Evolutionary conservation across 495 filamentous ascomycete genomes (phyloP).

Genomic region (Trichoderma reesei): DNA sequence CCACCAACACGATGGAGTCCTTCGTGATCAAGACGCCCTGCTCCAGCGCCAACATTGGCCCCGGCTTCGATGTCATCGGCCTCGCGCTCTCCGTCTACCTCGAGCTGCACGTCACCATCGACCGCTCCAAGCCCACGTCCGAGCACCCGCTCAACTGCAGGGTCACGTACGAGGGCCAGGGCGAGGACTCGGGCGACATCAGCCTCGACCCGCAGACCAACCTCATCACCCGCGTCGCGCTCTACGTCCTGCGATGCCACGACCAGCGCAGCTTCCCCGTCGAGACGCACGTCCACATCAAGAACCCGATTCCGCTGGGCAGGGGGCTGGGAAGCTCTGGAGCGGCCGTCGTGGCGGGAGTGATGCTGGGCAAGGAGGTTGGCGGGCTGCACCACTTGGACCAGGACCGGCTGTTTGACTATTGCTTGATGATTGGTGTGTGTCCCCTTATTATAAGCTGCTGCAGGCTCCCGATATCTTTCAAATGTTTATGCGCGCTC

Average conservation of each 20-base stretch:
- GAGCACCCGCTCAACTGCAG: constrained; percentile 67
- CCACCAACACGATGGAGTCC: constrained; percentile 26
- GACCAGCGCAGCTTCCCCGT: constrained; percentile 67
- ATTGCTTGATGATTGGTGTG: constrained; percentile 82
- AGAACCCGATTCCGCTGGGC: constrained; percentile 85
- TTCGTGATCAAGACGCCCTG: constrained; percentile 64
- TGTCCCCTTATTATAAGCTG: background rate
- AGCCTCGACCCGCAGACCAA: constrained; percentile 70
- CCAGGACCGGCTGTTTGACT: constrained; percentile 82
- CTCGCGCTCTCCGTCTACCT: constrained; percentile 86
- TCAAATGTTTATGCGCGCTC: background rate
- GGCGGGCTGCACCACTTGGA: constrained; percentile 65
- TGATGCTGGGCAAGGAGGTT: constrained; percentile 81
- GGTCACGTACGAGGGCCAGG: constrained; percentile 80
- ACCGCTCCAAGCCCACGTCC: constrained; percentile 41
- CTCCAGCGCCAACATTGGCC: constrained; percentile 91
- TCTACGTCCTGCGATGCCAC: constrained; percentile 91
- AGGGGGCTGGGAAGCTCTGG: constrained; percentile 87
- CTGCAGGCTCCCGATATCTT: background rate
- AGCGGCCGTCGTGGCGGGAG: constrained; percentile 89
- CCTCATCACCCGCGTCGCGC: constrained; percentile 79
- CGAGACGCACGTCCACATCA: constrained; percentile 84
- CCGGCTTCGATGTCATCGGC: constrained; percentile 95
- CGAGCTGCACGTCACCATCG: constrained; percentile 67
- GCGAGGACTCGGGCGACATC: constrained; percentile 63